phyloP scores from a whole-genome alignment of 345 rosid species.

The Acer negundo region DNA sequence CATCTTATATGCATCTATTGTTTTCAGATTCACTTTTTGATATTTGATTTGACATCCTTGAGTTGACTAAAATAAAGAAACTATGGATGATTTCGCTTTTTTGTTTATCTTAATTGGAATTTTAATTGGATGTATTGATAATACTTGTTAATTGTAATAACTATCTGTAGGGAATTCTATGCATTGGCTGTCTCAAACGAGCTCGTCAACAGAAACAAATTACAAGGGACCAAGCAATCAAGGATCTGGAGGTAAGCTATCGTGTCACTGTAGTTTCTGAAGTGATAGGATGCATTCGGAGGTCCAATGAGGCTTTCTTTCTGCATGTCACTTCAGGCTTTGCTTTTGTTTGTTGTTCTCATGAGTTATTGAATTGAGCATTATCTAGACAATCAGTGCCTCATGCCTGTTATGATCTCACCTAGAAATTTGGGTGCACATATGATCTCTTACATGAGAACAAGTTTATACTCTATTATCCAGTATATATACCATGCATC shows the following conservation, averaged over 20 bases:
- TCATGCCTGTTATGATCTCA: not conserved
- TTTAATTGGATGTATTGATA: not conserved
- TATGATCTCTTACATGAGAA: not conserved
- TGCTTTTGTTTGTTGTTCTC: not conserved
- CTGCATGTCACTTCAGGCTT: not conserved
- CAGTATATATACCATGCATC: not conserved
- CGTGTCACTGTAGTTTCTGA: conserved; percentile 5
- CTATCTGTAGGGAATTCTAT: conserved; percentile 67
- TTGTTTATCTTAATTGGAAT: not conserved
- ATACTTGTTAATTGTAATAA: not conserved
- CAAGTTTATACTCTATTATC: not conserved
- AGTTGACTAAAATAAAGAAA: not conserved
- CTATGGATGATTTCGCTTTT: not conserved
- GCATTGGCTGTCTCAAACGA: conserved; percentile 89
- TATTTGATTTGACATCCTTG: conserved; percentile 1
- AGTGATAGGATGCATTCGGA: not conserved
- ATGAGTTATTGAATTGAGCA: not conserved
- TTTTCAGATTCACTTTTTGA: not conserved
- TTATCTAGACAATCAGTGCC: not conserved
- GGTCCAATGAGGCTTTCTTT: not conserved
- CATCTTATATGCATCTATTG: not conserved
- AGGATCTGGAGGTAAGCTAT: conserved; percentile 76
- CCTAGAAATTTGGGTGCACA: not conserved
- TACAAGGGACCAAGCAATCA: conserved; percentile 78
- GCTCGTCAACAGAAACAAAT: conserved; percentile 65